These are phyloP conservation scores for Penicillium goetzii DNA, from an alignment of 495 filamentous ascomycete species.

Conservation along the genomic window DNA sequence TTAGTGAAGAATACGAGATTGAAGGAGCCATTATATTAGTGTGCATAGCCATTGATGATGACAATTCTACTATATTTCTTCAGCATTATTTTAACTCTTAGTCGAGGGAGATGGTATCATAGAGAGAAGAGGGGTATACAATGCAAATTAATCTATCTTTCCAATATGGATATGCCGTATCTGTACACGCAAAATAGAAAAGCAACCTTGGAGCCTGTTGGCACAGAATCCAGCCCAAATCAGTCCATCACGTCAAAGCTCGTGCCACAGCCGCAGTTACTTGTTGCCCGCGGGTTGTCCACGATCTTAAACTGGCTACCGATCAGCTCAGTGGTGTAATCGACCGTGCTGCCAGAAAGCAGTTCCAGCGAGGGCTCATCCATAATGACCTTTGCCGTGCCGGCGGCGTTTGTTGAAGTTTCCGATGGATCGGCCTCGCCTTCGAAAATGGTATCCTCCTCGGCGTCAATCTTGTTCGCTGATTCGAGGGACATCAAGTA, in stretches of 20 bases:
- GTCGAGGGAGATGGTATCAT: neutral
- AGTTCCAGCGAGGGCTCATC: conserved; percentile 87
- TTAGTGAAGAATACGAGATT: neutral
- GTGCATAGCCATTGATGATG: neutral
- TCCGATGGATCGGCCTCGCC: conserved; percentile 32
- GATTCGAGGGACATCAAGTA: conserved; percentile 88
- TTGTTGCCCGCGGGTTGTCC: conserved; percentile 86
- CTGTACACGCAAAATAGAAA: conserved; percentile 26
- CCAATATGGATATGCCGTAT: conserved; percentile 24
- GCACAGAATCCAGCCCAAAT: conserved; percentile 12
- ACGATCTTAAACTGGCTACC: conserved; percentile 97
- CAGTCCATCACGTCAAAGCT: conserved; percentile 89
- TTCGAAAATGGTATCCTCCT: conserved; percentile 76
- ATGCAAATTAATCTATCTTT: conserved; percentile 35
- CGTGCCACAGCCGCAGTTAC: conserved; percentile 96
- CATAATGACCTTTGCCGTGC: conserved; percentile 82
- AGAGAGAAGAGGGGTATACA: conserved; percentile 35
- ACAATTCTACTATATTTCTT: neutral
- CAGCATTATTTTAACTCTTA: neutral
- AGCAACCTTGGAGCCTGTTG: neutral
- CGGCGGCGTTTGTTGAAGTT: conserved; percentile 39
- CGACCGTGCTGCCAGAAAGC: conserved; percentile 88
- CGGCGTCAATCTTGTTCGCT: conserved; percentile 56
- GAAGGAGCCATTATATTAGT: neutral
- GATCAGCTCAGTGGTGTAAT: conserved; percentile 96